Evolutionary conservation across 2,329 filamentous ascomycete species (phyloP).

Genomic region (Alternaria triticina): DNA sequence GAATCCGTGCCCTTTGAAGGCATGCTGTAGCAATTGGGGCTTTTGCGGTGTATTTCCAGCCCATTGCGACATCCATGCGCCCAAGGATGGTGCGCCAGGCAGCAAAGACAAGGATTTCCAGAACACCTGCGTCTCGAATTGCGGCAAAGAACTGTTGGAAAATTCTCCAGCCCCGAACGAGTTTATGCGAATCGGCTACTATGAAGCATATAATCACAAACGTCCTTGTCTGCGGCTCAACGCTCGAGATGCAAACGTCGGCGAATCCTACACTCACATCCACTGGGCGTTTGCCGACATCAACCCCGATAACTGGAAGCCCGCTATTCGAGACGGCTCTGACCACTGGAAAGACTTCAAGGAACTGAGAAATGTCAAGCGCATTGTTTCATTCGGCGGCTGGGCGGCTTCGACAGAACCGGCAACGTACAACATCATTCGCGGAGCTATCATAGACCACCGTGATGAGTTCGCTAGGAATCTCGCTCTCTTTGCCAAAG

Average conservation of each 20-base stretch:
- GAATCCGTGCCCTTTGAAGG: slow-evolving; percentile 20
- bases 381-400: slow-evolving; percentile 54
- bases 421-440: slow-evolving; percentile 48
- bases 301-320: slow-evolving; percentile 20
- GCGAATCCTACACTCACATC: slow-evolving; percentile 12
- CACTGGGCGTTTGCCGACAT: slow-evolving; percentile 14
- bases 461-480: slow-evolving; percentile 37
- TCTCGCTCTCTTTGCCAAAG: slow-evolving; percentile 27
- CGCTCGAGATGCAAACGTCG: slow-evolving; percentile 7
- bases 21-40: slow-evolving; percentile 17
- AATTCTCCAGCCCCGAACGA: slow-evolving; percentile 1
- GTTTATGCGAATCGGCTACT: slow-evolving; percentile 11
- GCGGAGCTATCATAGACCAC: slow-evolving; percentile 48
- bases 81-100: neutral
- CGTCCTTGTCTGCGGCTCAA: slow-evolving; percentile 11
- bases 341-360: slow-evolving; percentile 47
- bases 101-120: slow-evolving; percentile 10
- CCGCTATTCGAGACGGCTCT: slow-evolving; percentile 13
- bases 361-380: slow-evolving; percentile 27
- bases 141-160: slow-evolving; percentile 12
- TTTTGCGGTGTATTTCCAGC: slow-evolving; percentile 40
- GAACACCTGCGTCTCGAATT: slow-evolving; percentile 17
- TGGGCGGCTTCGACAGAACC: slow-evolving; percentile 53
- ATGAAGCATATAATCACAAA: slow-evolving; percentile 13
- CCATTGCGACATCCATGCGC: slow-evolving; percentile 47